Percentiles rank a stretch among this genome's conserved stretches.
These are phyloP conservation scores for Syzygium malaccense DNA, from an alignment of 441 rosid genomes.

Conservation along the genomic window DNA sequence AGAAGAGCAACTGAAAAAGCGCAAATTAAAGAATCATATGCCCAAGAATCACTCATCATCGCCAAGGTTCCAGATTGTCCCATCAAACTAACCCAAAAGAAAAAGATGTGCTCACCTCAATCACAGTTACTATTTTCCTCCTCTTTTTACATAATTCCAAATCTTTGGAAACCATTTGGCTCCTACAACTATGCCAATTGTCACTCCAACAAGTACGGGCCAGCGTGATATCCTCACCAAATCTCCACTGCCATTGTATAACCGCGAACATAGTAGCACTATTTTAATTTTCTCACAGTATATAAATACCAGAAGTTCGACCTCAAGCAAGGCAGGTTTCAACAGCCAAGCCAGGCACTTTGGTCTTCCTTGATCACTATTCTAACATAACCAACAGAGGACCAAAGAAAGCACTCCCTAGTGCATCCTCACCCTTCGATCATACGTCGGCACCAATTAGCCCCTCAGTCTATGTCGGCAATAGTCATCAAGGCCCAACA, in stretches of 20 bases:
- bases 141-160: neutral
- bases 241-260: neutral
- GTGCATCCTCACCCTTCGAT: neutral
- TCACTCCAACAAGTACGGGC: neutral
- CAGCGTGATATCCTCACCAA: neutral
- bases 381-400: neutral
- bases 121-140: neutral
- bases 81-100: neutral
- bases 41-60: neutral
- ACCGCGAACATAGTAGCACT: neutral
- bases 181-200: neutral
- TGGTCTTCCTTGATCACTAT: neutral
- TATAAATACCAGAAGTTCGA: neutral
- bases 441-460: neutral
- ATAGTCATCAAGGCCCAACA: neutral
- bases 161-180: neutral
- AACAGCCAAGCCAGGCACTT: neutral
- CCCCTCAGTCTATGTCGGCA: neutral
- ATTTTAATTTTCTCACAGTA: neutral
- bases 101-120: neutral
- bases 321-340: neutral
- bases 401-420: neutral
- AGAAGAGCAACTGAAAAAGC: neutral
- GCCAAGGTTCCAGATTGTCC: neutral
- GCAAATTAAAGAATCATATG: fast-evolving